These are phyloP conservation scores for Calonectria naviculata DNA, from an alignment of 2,329 filamentous ascomycete genomes.

Conservation along the genomic window DNA sequence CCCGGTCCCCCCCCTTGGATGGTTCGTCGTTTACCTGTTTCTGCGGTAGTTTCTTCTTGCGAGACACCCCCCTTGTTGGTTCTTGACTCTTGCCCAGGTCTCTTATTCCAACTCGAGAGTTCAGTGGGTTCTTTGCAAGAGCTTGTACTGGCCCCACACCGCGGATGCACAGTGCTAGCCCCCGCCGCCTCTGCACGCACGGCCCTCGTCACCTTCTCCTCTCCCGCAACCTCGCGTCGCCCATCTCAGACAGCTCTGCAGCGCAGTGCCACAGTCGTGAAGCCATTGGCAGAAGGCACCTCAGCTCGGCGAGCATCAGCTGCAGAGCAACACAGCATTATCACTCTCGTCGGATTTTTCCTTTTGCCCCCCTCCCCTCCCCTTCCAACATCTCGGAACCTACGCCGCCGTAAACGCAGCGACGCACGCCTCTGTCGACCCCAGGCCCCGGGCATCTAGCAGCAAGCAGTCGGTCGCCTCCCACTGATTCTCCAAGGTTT, in stretches of 20 bases:
- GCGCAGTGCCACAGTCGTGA: neutral
- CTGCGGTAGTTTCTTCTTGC: neutral
- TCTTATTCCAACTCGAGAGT: neutral
- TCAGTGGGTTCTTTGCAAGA: neutral
- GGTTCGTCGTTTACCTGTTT: slow-evolving; percentile 3
- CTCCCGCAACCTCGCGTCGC: neutral
- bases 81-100: neutral
- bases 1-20: neutral
- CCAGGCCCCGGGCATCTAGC: neutral
- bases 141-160: neutral
- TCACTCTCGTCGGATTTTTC: neutral
- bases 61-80: neutral
- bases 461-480: neutral
- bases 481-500: neutral
- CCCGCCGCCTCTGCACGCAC: slow-evolving; percentile 17
- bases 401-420: slow-evolving; percentile 1
- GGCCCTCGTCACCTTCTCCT: slow-evolving; percentile 14
- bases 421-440: neutral
- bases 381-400: neutral
- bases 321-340: neutral
- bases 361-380: neutral
- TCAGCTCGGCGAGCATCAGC: slow-evolving; percentile 2
- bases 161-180: slow-evolving; percentile 19
- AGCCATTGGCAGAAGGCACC: neutral
- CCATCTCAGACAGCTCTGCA: slow-evolving; percentile 11